These are phyloP conservation scores for Fusarium tricinctum DNA, from an alignment of 2,329 filamentous ascomycete genomes.

Conservation along the genomic window DNA sequence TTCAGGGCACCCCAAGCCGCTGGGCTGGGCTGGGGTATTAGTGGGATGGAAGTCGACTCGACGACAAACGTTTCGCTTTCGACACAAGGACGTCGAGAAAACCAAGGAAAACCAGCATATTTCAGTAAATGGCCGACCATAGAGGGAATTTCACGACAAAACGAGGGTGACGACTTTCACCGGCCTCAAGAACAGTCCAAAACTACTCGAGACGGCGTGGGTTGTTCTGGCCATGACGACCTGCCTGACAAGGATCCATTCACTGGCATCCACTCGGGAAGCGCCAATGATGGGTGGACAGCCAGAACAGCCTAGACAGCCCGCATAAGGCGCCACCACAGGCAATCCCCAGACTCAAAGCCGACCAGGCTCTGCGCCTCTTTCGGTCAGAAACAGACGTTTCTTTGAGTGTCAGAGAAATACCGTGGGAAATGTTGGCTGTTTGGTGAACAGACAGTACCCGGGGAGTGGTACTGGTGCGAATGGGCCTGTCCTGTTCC, in stretches of 20 bases:
- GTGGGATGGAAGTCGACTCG: conserved; percentile 26
- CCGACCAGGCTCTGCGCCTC: conserved; percentile 46
- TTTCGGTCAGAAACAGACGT: conserved; percentile 33
- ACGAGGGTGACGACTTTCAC: conserved; percentile 38
- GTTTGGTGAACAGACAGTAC: neutral
- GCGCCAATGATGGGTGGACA: conserved; percentile 50
- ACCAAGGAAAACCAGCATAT: conserved; percentile 12
- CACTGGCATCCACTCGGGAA: conserved; percentile 51
- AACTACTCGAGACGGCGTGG: conserved; percentile 48
- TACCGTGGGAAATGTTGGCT: conserved; percentile 2
- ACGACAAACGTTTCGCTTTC: conserved; percentile 8
- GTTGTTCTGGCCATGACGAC: conserved; percentile 49
- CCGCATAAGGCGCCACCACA: conserved; percentile 51
- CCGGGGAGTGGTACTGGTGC: conserved; percentile 12
- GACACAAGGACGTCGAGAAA: conserved; percentile 25
- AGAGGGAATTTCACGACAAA: conserved; percentile 28
- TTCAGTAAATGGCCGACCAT: conserved; percentile 11
- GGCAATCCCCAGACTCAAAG: conserved; percentile 49
- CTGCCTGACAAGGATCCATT: conserved; percentile 49
- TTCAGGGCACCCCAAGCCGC: conserved; percentile 41
- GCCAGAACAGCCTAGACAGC: conserved; percentile 50
- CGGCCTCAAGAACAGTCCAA: conserved; percentile 38
- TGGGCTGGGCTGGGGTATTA: conserved; percentile 34
- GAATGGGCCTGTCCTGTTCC: conserved; percentile 18
- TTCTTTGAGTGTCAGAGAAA: conserved; percentile 20